Evolutionary conservation across 345 rosid genomes (phyloP), one percentile per base, ranked within the genome.

Genomic region (Linum tenue): DNA sequence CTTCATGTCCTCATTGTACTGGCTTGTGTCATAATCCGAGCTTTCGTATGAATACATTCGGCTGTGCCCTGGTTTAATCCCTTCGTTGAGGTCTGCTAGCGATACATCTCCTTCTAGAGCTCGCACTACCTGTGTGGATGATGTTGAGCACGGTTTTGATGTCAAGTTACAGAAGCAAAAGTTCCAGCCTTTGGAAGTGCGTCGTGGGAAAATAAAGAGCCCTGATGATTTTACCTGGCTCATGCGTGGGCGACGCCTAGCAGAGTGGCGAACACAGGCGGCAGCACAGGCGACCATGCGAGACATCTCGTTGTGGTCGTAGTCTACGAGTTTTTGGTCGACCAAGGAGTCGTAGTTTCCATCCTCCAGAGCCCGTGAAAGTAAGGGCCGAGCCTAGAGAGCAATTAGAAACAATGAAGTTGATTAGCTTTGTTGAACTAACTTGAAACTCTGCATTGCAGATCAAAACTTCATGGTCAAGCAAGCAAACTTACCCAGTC

Each of bases 331-430:
- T 11, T 35, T 17, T n/a, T 58, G 75, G 63, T 72, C 71, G 39
- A 59, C 61, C 31, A 72, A 48, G 39, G 60, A 48, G 5, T 75
- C 82, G 9, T 72, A 72, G 31, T 75, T 66, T 37, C 80, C 69
- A 50, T 78, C 74, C 50, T 79, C 72, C 9, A 78, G 67, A 0
- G 82, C 86, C 63, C 73, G 76, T 5, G 63, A 70, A 55, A 53
- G 71, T 31, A 66, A 5, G 12, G 75, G 75, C 64, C 67, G 62
- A 0, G 75, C 67, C 75, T 72, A 17, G 0, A 60, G 38, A 48
- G 7, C 31, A 14, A 62, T 66, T n/a, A 3, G 14, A 48, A 3
- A 10, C n/a, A n/a, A n/a, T n/a, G n/a, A n/a, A n/a, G n/a, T n/a
- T n/a, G 53, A 9, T 48, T 59, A 22, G 15, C 39, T 59, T 58